phyloP scores from a whole-genome alignment of 768 basidiomycete genomes.

The Rhodotorula diobovata region DNA sequence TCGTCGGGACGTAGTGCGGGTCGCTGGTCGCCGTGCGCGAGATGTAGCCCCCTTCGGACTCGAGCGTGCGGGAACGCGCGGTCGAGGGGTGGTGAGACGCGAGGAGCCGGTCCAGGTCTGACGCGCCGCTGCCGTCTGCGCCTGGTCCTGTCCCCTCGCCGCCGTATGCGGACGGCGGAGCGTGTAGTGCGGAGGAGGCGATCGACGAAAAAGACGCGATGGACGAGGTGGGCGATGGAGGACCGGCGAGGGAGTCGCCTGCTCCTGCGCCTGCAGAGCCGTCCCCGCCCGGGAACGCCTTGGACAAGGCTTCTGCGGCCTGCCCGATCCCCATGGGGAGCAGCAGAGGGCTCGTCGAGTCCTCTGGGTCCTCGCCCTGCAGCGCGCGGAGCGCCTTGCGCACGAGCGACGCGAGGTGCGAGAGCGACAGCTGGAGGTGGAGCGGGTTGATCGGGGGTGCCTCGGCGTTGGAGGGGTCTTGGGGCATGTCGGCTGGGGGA shows the following conservation, averaged over 20 bases:
- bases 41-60: constrained; percentile 33
- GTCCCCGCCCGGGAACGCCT: neutral
- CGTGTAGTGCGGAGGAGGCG: neutral
- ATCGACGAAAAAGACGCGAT: constrained; percentile 6
- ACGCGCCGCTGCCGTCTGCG: neutral
- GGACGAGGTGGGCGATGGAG: neutral
- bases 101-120: constrained; percentile 17
- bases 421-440: constrained; percentile 35
- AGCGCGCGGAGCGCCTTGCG: constrained; percentile 41
- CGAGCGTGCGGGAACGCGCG: constrained; percentile 7
- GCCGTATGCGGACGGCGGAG: neutral
- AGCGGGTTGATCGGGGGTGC: constrained; percentile 17
- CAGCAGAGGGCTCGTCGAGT: constrained; percentile 16
- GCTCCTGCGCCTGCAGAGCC: neutral
- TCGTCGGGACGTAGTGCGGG: constrained; percentile 33
- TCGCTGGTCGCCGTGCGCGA: neutral
- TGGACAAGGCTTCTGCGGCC: neutral
- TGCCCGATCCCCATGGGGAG: constrained; percentile 1
- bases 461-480: constrained; percentile 6
- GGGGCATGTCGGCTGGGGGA: constrained; percentile 36
- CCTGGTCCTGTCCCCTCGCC: too few species aligned
- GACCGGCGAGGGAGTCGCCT: neutral
- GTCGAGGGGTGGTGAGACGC: constrained; percentile 30
- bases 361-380: constrained; percentile 43
- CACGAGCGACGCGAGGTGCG: constrained; percentile 39